phyloP scores from a whole-genome alignment of 1,284 basidiomycete species.

The Sporisorium scitamineum region DNA sequence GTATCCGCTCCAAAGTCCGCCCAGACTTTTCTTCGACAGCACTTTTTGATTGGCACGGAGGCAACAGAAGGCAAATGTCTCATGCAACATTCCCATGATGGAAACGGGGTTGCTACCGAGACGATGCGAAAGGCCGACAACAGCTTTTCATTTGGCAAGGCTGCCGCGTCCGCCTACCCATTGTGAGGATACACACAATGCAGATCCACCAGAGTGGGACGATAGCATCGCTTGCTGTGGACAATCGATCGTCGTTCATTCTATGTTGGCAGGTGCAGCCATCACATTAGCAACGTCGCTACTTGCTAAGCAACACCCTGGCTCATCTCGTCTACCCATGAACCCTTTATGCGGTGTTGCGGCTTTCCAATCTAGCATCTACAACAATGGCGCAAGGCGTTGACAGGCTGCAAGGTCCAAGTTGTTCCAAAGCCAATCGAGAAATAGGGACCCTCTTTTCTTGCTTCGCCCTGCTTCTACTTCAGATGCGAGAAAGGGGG shows the following conservation, averaged over 20 bases:
- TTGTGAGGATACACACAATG: neutral
- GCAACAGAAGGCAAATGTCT: neutral
- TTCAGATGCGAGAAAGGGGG: too few species aligned
- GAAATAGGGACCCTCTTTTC: too few species aligned
- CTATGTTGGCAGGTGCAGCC: neutral
- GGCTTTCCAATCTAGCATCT: neutral
- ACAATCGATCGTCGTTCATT: neutral
- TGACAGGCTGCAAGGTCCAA: neutral
- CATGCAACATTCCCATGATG: too few species aligned
- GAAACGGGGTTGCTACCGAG: too few species aligned
- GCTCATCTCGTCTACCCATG: neutral
- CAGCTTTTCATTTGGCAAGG: neutral
- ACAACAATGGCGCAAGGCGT: neutral
- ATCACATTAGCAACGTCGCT: neutral
- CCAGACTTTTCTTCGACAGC: neutral
- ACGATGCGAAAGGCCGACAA: neutral
- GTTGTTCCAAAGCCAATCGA: too few species aligned
- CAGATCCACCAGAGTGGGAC: neutral
- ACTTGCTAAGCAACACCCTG: neutral
- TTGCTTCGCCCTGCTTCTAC: too few species aligned
- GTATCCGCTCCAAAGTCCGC: slow-evolving; percentile 22
- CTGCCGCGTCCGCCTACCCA: neutral
- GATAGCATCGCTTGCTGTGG: neutral
- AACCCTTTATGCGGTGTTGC: neutral
- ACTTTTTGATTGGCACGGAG: neutral